A percentile compares a stretch with the other conserved stretches of the same genome.
Evolutionary conservation across 2,329 filamentous ascomycete genomes (phyloP).

Genomic region (Claviceps sp.): DNA sequence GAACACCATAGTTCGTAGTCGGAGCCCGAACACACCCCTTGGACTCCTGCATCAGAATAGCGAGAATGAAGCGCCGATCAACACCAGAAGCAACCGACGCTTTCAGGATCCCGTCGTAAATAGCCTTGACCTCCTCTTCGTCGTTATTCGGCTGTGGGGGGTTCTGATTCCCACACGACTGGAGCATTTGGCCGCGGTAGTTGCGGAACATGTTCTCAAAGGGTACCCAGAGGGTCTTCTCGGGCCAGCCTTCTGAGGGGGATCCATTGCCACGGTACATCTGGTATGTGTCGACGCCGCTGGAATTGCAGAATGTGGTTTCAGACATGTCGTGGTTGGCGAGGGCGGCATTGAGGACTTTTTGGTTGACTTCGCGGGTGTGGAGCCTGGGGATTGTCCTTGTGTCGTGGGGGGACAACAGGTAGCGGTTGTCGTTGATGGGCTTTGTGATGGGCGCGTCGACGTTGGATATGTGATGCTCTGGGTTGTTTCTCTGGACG

Average conservation of each 20-base stretch:
- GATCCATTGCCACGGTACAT: conserved; percentile 18
- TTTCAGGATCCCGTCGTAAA: conserved; percentile 20
- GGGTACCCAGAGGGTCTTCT: conserved; percentile 15
- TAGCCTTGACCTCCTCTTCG: conserved; percentile 10
- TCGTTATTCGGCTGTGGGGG: not conserved
- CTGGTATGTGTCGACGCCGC: conserved; percentile 16
- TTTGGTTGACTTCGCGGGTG: not conserved
- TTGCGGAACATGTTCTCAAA: conserved; percentile 6
- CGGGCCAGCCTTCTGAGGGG: conserved; percentile 18
- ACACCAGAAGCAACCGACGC: conserved; percentile 17
- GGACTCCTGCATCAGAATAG: conserved; percentile 31
- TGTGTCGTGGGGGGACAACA: too few species aligned
- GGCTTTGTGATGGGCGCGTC: too few species aligned
- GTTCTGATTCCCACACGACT: not conserved
- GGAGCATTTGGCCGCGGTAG: not conserved
- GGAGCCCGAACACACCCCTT: conserved; percentile 27
- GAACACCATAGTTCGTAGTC: conserved; percentile 26
- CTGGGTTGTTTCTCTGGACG: not conserved
- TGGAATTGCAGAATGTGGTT: conserved; percentile 5
- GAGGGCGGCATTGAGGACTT: not conserved
- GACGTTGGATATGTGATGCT: too few species aligned
- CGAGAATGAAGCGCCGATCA: conserved; percentile 28
- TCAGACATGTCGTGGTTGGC: conserved; percentile 5
- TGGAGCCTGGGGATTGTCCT: too few species aligned
- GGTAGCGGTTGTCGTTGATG: too few species aligned